phyloP scores from a whole-genome alignment of 306 rosid genomes.

The Cyclanthera cordifolia region DNA sequence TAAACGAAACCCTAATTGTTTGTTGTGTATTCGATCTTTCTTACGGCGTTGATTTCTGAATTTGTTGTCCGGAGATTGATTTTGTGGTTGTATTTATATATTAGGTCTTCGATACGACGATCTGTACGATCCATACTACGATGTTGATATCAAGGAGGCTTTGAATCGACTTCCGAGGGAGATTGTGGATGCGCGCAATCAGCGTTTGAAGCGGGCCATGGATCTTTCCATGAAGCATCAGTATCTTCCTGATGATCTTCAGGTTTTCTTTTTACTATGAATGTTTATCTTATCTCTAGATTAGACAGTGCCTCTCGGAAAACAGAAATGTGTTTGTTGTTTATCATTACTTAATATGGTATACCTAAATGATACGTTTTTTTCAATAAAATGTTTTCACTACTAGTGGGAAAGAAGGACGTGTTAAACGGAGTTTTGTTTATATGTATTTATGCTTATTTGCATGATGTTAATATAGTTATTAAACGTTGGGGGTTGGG shows the following conservation, averaged over 20 bases:
- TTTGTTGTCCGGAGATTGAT: not conserved
- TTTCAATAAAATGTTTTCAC: not conserved
- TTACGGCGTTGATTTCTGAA: not conserved
- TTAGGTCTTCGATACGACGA: slow-evolving; percentile 91
- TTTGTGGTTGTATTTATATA: not conserved
- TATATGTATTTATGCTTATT: not conserved
- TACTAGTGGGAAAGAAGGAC: not conserved
- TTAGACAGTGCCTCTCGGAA: not conserved
- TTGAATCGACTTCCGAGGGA: slow-evolving; percentile 79
- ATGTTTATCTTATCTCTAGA: not conserved
- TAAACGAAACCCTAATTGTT: slow-evolving; percentile 28
- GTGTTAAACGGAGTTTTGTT: not conserved
- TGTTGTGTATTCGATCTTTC: not conserved
- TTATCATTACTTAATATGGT: too few relatives aligned
- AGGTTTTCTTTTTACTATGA: slow-evolving; percentile 32
- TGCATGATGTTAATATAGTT: not conserved
- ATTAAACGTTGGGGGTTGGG: not conserved
- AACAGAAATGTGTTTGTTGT: not conserved
- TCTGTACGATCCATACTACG: slow-evolving; percentile 72
- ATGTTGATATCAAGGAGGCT: slow-evolving; percentile 82
- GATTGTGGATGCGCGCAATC: slow-evolving; percentile 81
- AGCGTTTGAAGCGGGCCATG: slow-evolving; percentile 89
- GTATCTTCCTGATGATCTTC: slow-evolving; percentile 70
- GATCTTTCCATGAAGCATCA: slow-evolving; percentile 96
- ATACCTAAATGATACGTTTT: not conserved